phyloP scores from a whole-genome alignment of 2,329 filamentous ascomycete genomes.

The Talaromyces amestolkiae region DNA sequence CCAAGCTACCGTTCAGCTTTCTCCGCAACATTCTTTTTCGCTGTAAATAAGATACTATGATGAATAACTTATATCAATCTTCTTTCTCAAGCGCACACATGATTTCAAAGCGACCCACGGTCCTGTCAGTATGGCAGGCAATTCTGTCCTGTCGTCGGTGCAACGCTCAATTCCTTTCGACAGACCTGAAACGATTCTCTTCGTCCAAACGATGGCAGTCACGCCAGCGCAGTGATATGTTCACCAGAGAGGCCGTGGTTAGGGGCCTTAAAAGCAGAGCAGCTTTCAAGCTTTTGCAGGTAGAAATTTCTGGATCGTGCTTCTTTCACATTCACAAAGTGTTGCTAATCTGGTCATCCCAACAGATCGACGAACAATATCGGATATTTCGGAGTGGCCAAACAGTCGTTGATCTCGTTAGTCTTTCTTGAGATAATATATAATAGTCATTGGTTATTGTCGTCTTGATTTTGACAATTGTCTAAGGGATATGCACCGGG shows the following conservation, averaged over 20 bases:
- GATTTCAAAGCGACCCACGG: not conserved
- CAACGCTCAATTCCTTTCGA: conserved; percentile 1
- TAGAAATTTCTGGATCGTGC: conserved; percentile 34
- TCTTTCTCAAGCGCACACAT: not conserved
- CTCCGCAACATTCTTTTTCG: not conserved
- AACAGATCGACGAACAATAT: conserved; percentile 73
- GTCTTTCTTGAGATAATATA: not conserved
- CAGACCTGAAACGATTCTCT: conserved; percentile 25
- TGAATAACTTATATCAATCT: not conserved
- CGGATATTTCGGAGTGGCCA: conserved; percentile 74
- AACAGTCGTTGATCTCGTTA: conserved; percentile 84
- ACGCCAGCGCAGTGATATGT: conserved; percentile 72
- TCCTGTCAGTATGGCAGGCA: conserved; percentile 9
- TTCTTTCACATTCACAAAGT: not conserved
- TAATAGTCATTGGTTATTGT: not conserved
- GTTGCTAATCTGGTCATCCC: not conserved
- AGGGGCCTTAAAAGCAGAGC: conserved; percentile 83
- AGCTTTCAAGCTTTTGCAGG: conserved; percentile 89
- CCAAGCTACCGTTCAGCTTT: conserved; percentile 9
- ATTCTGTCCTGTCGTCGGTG: conserved; percentile 27
- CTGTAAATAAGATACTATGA: not conserved
- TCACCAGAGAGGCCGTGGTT: conserved; percentile 71
- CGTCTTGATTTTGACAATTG: conserved; percentile 12
- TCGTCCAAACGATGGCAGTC: conserved; percentile 80
- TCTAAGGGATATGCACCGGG: conserved; percentile 52